These are phyloP conservation scores for Scortechinia acanthostroma DNA, from an alignment of 2,329 filamentous ascomycete species.

Conservation along the genomic window DNA sequence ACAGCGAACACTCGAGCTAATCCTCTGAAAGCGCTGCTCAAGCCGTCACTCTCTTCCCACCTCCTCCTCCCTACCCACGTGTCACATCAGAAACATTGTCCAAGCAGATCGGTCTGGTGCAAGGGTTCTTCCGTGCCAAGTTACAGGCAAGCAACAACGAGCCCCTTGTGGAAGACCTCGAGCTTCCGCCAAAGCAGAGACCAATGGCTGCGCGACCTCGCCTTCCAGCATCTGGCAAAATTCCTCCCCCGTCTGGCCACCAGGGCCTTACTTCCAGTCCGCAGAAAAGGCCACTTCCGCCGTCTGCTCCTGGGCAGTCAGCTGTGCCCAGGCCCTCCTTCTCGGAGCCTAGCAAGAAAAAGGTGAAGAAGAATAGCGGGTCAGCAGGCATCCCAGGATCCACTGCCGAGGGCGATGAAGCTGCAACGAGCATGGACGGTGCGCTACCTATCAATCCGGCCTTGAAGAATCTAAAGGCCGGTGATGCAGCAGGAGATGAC, in stretches of 20 bases:
- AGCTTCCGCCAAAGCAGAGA: constrained; percentile 86
- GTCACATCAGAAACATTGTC: constrained; percentile 74
- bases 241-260: not conserved
- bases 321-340: no score
- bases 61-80: constrained; percentile 65
- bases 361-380: constrained; percentile 1
- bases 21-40: constrained; percentile 48
- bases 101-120: constrained; percentile 77
- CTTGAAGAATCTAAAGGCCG: not conserved
- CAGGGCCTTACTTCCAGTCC: not conserved
- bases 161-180: constrained; percentile 85
- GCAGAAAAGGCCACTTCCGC: not conserved
- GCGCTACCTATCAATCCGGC: not conserved
- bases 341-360: not conserved
- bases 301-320: no score
- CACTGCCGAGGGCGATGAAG: not conserved
- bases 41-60: constrained; percentile 54
- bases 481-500: not conserved
- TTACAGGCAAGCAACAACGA: constrained; percentile 77
- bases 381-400: not conserved
- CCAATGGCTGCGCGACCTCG: constrained; percentile 59
- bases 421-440: not conserved
- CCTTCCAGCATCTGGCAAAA: constrained; percentile 39
- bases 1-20: no score
- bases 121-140: constrained; percentile 85